These are phyloP conservation scores for Fusarium caatingaense DNA, from an alignment of 2,329 filamentous ascomycete genomes.

Conservation along the genomic window DNA sequence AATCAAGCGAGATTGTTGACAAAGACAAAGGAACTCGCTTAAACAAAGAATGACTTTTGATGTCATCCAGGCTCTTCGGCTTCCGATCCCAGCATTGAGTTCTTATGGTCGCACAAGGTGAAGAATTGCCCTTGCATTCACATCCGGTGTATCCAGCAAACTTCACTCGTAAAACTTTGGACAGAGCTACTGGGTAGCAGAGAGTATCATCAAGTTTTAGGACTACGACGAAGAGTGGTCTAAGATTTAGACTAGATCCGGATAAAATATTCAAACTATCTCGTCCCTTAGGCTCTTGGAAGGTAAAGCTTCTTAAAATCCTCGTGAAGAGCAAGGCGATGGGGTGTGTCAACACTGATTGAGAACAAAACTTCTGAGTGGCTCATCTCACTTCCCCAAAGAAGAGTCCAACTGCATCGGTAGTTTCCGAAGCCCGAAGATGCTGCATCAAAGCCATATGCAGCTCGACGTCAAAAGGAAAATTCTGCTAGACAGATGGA, in stretches of 20 bases:
- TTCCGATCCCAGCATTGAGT: not conserved
- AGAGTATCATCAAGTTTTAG: not conserved
- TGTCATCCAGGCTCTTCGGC: not conserved
- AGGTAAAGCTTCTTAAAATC: not conserved
- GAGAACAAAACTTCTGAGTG: not conserved
- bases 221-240: not conserved
- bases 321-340: not conserved
- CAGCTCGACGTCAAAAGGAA: constrained; percentile 7
- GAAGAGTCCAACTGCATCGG: not conserved
- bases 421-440: not conserved
- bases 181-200: not conserved
- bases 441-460: constrained; percentile 3
- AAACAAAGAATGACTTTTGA: not conserved
- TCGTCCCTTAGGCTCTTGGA: not conserved
- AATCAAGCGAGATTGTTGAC: not conserved
- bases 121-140: not conserved
- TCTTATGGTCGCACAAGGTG: not conserved
- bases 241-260: not conserved
- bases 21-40: not conserved
- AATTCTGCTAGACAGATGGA: not conserved
- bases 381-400: not conserved
- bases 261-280: not conserved
- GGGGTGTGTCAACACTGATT: not conserved
- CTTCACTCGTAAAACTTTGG: not conserved
- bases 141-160: not conserved